Evolutionary conservation across 805 yeast species (phyloP).

Genomic region (Ogataea pilisensis): DNA sequence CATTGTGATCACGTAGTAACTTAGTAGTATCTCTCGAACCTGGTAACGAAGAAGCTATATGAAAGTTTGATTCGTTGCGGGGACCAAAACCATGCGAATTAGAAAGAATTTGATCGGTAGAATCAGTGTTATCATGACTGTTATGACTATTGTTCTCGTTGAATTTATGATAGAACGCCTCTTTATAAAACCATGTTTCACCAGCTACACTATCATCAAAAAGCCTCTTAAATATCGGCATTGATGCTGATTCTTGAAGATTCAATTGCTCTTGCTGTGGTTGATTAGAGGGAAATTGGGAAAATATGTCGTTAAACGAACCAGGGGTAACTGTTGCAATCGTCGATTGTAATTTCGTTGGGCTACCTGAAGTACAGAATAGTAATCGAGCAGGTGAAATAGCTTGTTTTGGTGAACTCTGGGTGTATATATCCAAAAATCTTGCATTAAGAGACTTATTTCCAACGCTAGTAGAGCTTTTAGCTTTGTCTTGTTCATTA

Average conservation of each 20-base stretch:
- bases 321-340: conserved; percentile 7
- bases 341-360: conserved; percentile 3
- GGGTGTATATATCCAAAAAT: conserved; percentile 12
- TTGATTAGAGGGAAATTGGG: neutral
- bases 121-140: conserved; percentile 8
- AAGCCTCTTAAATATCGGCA: neutral
- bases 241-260: neutral
- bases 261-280: neutral
- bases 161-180: neutral
- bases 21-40: conserved; percentile 16
- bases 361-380: conserved; percentile 10
- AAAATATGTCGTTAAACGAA: conserved; percentile 10
- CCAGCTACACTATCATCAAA: neutral
- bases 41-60: conserved; percentile 14
- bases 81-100: conserved; percentile 13
- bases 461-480: too few relatives aligned
- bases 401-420: conserved; percentile 11
- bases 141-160: neutral
- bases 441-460: conserved; percentile 3
- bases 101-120: conserved; percentile 14
- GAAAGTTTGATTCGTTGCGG: conserved; percentile 14
- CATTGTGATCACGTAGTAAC: conserved; percentile 7
- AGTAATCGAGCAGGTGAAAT: conserved; percentile 16
- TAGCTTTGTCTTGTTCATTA: too few relatives aligned
- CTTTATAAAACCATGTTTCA: neutral